Conservation (phyloP, 164 flowering plant species). For the Santalum album region DNA sequence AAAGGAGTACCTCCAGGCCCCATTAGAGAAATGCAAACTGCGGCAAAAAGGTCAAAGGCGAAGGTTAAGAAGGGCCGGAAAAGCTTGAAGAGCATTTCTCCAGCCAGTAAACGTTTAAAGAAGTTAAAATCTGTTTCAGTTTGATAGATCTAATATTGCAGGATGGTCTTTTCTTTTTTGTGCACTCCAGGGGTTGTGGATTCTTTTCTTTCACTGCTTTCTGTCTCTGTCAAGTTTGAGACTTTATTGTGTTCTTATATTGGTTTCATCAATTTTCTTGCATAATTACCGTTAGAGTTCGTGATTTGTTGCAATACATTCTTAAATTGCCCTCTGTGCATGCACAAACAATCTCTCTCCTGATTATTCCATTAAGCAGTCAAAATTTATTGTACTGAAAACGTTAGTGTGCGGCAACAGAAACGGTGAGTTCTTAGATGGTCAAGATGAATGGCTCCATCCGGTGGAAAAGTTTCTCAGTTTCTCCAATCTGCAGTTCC, state of each 20-base stretch:
- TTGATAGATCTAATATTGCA: not conserved
- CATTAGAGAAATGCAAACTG: conserved; percentile 37
- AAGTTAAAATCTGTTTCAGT: conserved; percentile 17
- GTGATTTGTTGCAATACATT: too few relatives aligned
- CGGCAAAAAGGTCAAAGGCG: conserved; percentile 31
- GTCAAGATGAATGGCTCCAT: too few relatives aligned
- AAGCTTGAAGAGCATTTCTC: conserved; percentile 24
- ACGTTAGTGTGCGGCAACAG: too few relatives aligned
- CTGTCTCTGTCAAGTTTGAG: not conserved
- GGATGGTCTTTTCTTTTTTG: not conserved
- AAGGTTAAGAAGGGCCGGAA: conserved; percentile 43
- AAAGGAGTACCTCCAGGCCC: conserved; percentile 88
- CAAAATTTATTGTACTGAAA: too few relatives aligned
- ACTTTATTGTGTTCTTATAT: not conserved
- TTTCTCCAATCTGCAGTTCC: too few relatives aligned
- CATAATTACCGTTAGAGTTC: too few relatives aligned
- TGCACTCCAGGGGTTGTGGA: not conserved
- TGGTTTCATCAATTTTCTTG: too few relatives aligned
- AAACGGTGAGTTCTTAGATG: too few relatives aligned
- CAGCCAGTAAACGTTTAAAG: conserved; percentile 40
- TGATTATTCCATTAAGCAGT: too few relatives aligned
- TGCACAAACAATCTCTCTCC: too few relatives aligned
- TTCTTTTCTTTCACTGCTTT: not conserved
- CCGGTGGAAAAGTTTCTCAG: too few relatives aligned
- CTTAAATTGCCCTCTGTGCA: too few relatives aligned